Base-by-base conservation (phyloP, 2,329 filamentous ascomycete species). In the Fusarium austroafricanum region DNA sequence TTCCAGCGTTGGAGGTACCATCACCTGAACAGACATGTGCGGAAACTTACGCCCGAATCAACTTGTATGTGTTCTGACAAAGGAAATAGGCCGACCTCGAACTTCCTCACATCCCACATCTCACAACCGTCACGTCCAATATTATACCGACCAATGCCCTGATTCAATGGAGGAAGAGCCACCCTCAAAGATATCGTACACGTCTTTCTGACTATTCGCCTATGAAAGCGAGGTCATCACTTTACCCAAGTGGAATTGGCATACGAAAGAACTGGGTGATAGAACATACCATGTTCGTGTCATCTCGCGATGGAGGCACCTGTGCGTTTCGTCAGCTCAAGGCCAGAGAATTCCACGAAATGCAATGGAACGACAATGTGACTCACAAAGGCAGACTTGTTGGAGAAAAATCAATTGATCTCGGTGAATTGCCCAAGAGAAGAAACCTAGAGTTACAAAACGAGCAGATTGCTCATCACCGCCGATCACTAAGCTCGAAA, bases 1-100 rank as follows among this genome's bases (percentile, higher is more conserved):
- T 83, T 82, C 60, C 81, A 83, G 65, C 77, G 82, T 20, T 83
- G 82, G 82, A 80, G 80, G 62, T 70, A 81, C 55, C 77, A 82
- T 43, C 82, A 83, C 59, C 75, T 82, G 70, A 79, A 76, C 21
- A 78, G 81, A 77, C 78, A 83, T 73, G 82, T 81, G 53, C 67
- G 78, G 39, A 29, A 31, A 37, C 8, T 20, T 43, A 18, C 15
- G 50, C 8, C 18, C 8, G 44, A 28, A 15, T 6, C 7, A 8
- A 18, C 28, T 17, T 39, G 26, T 20, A 29, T 29, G 31, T n/a
- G 14, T 20, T 33, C 23, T 72, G 37, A 73, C 51, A 51, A 29
- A 26, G n/a, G 18, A 46, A 70, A 40, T 46, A 82, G 80, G 71
- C 75, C 14, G 79, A 83, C 45, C 75, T 83, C 28, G 79, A 82